Percentiles rank a stretch among this genome's conserved stretches.
Conservation (phyloP, 192 early-diverging fungal species). For the Coemansia sp. region DNA sequence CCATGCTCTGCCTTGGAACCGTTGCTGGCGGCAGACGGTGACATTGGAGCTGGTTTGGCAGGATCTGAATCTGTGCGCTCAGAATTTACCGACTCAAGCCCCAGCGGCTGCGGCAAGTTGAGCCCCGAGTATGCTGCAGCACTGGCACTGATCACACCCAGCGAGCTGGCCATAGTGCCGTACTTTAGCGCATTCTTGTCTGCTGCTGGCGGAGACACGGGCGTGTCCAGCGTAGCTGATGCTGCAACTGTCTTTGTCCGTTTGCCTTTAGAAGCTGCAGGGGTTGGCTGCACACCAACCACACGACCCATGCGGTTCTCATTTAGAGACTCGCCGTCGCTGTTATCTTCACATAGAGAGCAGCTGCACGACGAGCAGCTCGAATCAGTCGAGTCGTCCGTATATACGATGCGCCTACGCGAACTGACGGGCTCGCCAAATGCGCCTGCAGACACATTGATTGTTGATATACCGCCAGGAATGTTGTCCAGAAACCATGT, state of each 20-base stretch:
- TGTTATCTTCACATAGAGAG: conserved; percentile 26
- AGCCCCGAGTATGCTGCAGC: conserved; percentile 13
- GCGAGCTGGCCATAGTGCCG: background rate
- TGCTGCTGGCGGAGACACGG: background rate
- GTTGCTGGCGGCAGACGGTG: background rate
- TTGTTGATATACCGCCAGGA: conserved; percentile 42
- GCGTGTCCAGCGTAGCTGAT: background rate
- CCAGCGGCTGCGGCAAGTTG: conserved; percentile 34
- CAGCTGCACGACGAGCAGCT: conserved; percentile 46
- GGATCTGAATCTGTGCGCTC: background rate
- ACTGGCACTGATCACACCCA: conserved; percentile 1
- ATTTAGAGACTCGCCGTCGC: background rate
- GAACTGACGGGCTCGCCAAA: conserved; percentile 35
- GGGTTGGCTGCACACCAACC: background rate
- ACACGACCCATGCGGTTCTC: background rate
- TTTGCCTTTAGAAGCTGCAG: background rate
- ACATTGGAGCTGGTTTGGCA: no score
- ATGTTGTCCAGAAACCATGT: conserved; percentile 56
- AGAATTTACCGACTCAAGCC: conserved; percentile 11
- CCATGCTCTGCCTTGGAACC: background rate
- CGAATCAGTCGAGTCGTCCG: conserved; percentile 23
- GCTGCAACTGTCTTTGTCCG: background rate
- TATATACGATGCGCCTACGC: conserved; percentile 18
- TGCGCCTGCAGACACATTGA: conserved; percentile 26
- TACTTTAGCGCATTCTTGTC: background rate